Evolutionary conservation across 73 alveolate species (phyloP).

Genomic region (Breviolum minutum): DNA sequence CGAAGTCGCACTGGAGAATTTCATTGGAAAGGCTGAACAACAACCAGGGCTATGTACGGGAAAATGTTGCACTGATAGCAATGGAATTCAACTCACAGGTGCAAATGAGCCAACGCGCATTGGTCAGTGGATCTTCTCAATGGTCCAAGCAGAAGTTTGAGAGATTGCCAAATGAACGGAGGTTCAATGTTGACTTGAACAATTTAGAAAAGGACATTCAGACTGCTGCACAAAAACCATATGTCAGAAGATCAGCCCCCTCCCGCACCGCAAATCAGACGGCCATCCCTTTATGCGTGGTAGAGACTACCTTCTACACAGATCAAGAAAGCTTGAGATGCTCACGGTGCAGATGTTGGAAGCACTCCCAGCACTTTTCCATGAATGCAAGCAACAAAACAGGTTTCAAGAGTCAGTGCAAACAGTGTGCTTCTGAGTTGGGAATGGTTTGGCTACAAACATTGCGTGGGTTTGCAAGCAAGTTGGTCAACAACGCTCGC

Average conservation of each 20-base stretch:
- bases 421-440: background rate
- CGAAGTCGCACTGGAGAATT: slow-evolving; percentile 11
- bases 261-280: background rate
- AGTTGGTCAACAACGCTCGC: background rate
- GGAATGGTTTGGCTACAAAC: background rate
- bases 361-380: background rate
- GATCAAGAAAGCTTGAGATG: background rate
- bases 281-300: background rate
- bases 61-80: slow-evolving; percentile 17
- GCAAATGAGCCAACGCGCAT: background rate
- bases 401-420: background rate
- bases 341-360: background rate
- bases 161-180: background rate
- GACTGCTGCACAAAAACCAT: background rate
- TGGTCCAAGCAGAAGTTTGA: slow-evolving; percentile 59
- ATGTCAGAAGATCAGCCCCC: too few species aligned
- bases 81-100: slow-evolving; percentile 14
- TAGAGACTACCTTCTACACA: background rate
- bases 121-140: background rate
- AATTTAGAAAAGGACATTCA: background rate
- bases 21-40: slow-evolving; percentile 44
- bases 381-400: too few species aligned
- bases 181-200: background rate
- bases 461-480: background rate
- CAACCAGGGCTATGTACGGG: background rate